Evolutionary conservation across 768 basidiomycete species (phyloP).

Genomic region (Terana coerulea): DNA sequence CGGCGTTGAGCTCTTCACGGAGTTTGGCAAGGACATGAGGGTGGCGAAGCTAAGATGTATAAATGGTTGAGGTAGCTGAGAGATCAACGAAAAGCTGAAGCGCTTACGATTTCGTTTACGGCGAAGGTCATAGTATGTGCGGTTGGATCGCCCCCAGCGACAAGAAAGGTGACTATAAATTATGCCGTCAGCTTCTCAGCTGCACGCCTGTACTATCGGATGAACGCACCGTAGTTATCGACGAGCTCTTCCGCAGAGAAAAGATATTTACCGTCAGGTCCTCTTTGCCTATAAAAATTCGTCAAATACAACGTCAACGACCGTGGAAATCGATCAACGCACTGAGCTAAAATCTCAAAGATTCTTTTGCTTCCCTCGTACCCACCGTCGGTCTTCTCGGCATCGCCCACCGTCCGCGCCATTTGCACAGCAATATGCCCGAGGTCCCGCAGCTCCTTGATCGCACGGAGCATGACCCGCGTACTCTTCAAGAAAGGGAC

Average conservation of each 20-base stretch:
- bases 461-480: background rate
- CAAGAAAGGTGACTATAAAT: background rate
- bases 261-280: background rate
- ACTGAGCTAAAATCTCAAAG: slow-evolving; percentile 6
- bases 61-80: too few relatives aligned
- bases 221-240: slow-evolving; percentile 3
- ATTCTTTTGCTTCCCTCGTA: background rate
- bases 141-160: slow-evolving; percentile 4
- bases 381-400: background rate
- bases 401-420: background rate
- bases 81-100: too few relatives aligned
- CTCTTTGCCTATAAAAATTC: background rate
- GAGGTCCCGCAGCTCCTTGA: background rate
- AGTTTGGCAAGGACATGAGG: background rate
- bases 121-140: slow-evolving; percentile 3
- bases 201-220: too few relatives aligned
- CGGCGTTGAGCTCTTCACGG: background rate
- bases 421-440: background rate
- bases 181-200: too few relatives aligned
- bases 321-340: background rate
- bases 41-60: background rate
- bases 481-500: slow-evolving; percentile 1
- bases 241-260: slow-evolving; percentile 1
- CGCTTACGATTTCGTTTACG: slow-evolving; percentile 1
- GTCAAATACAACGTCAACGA: background rate